Evolutionary conservation across 2,329 filamentous ascomycete species (phyloP).

Genomic region (Elsinoe batatas): DNA sequence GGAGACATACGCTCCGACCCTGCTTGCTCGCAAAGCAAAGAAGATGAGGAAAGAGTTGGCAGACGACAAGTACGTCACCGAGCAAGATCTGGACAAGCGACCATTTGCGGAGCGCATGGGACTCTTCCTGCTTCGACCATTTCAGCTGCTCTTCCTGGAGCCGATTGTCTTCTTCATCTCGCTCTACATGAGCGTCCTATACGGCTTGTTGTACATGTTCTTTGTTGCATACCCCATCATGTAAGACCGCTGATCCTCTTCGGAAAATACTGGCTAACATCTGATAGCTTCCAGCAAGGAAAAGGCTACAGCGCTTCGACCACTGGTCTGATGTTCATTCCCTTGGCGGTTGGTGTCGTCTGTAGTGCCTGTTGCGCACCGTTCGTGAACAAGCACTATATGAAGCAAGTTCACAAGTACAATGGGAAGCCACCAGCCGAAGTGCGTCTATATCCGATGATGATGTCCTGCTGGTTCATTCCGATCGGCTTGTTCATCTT

Average conservation of each 20-base stretch:
- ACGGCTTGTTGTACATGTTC: slow-evolving; percentile 67
- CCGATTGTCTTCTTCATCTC: slow-evolving; percentile 77
- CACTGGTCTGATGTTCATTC: slow-evolving; percentile 82
- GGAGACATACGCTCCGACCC: slow-evolving; percentile 75
- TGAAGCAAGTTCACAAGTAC: slow-evolving; percentile 51
- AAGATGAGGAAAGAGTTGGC: slow-evolving; percentile 62
- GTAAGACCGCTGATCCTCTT: neutral
- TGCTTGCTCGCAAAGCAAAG: slow-evolving; percentile 58
- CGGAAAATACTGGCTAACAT: slow-evolving; percentile 18
- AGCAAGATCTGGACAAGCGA: slow-evolving; percentile 66
- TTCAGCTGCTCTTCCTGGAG: slow-evolving; percentile 76
- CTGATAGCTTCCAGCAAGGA: slow-evolving; percentile 62
- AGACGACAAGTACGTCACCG: slow-evolving; percentile 60
- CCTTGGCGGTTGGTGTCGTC: slow-evolving; percentile 69
- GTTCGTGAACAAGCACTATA: slow-evolving; percentile 71
- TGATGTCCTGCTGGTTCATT: slow-evolving; percentile 47
- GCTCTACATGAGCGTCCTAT: slow-evolving; percentile 76
- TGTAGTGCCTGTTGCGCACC: slow-evolving; percentile 36
- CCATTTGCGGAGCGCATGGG: slow-evolving; percentile 56
- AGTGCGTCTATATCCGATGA: slow-evolving; percentile 66
- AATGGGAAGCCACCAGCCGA: slow-evolving; percentile 69
- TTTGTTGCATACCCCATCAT: slow-evolving; percentile 47
- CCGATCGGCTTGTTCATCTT: slow-evolving; percentile 58
- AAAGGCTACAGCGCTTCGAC: slow-evolving; percentile 67
- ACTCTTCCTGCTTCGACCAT: slow-evolving; percentile 70